Evolutionary conservation across 2,329 filamentous ascomycete species (phyloP).

Genomic region (Stagonosporopsis rhizophila): DNA sequence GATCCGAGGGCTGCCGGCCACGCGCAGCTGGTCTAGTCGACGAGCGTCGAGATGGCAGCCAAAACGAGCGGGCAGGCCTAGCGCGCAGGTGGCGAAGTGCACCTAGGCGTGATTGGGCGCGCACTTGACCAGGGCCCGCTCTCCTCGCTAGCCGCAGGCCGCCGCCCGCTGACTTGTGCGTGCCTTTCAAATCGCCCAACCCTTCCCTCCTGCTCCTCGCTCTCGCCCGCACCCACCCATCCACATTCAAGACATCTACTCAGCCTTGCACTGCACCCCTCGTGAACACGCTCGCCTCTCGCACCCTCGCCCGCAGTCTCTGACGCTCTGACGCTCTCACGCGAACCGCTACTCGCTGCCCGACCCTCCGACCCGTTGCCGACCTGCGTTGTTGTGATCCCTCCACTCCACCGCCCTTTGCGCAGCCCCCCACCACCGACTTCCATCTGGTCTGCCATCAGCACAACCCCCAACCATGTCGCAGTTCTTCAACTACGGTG

Average conservation of each 20-base stretch:
- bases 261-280: slow-evolving; percentile 35
- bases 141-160: slow-evolving; percentile 15
- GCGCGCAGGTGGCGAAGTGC: slow-evolving; percentile 23
- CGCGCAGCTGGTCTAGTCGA: slow-evolving; percentile 10
- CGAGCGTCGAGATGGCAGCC: slow-evolving; percentile 5
- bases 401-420: slow-evolving; percentile 20
- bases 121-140: slow-evolving; percentile 7
- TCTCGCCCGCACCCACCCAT: slow-evolving; percentile 23
- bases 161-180: slow-evolving; percentile 24
- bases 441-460: slow-evolving; percentile 26
- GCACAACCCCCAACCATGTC: slow-evolving; percentile 50
- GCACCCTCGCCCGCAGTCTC: slow-evolving; percentile 18
- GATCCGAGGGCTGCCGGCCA: not conserved
- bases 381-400: slow-evolving; percentile 37
- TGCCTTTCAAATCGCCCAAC: slow-evolving; percentile 26
- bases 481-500: slow-evolving; percentile 58
- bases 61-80: slow-evolving; percentile 3
- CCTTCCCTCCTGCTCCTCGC: slow-evolving; percentile 25
- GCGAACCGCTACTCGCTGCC: slow-evolving; percentile 13
- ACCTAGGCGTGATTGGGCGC: slow-evolving; percentile 9
- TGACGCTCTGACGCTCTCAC: slow-evolving; percentile 23
- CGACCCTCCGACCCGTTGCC: slow-evolving; percentile 14
- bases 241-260: slow-evolving; percentile 26
- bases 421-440: slow-evolving; percentile 29
- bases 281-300: slow-evolving; percentile 30